Conservation (phyloP, 805 yeast species). For the Schwanniomyces occidentalis region DNA sequence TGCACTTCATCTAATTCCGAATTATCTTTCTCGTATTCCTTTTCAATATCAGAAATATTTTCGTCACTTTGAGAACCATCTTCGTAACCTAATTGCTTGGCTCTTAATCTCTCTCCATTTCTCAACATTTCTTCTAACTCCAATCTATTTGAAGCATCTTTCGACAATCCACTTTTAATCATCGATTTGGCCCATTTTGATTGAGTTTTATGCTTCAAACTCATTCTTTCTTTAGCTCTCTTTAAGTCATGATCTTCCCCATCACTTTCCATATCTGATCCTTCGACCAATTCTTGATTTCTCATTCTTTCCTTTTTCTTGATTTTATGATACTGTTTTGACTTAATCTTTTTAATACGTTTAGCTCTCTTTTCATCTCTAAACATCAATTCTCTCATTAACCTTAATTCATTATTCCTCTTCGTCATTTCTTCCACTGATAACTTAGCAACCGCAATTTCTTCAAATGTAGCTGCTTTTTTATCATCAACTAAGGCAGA, state of each 20-base stretch:
- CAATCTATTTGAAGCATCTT: constrained; percentile 78
- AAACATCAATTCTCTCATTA: constrained; percentile 95
- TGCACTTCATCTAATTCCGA: constrained; percentile 36
- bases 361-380: constrained; percentile 90
- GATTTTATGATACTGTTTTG: constrained; percentile 83
- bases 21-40: constrained; percentile 36
- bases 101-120: constrained; percentile 75
- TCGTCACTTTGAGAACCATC: constrained; percentile 57
- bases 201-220: constrained; percentile 83
- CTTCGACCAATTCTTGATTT: constrained; percentile 67
- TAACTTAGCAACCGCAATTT: constrained; percentile 77
- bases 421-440: constrained; percentile 76
- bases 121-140: constrained; percentile 94
- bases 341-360: constrained; percentile 91
- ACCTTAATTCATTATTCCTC: constrained; percentile 77
- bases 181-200: constrained; percentile 89
- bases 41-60: constrained; percentile 48
- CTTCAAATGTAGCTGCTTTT: constrained; percentile 82
- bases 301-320: constrained; percentile 80
- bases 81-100: constrained; percentile 68
- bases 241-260: constrained; percentile 66
- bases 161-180: constrained; percentile 86
- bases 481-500: constrained; percentile 72
- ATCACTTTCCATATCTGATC: constrained; percentile 50
- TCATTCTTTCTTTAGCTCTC: constrained; percentile 91